These are phyloP conservation scores for Colletotrichum lindemuthianum DNA, from an alignment of 2,329 filamentous ascomycete genomes.

Conservation along the genomic window DNA sequence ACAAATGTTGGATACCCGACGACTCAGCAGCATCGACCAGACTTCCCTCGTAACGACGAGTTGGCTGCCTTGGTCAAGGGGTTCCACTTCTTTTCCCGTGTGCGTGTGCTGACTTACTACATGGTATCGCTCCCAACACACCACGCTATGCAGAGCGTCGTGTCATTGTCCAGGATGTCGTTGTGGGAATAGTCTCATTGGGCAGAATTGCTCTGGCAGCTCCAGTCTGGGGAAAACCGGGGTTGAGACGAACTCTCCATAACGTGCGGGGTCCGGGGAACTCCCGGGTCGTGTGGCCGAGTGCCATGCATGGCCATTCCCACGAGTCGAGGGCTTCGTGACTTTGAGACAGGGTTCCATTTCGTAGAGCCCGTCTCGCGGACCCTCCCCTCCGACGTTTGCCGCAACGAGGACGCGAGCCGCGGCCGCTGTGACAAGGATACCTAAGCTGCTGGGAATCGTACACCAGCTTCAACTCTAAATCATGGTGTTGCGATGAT, in stretches of 20 bases:
- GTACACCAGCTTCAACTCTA: too few relatives aligned
- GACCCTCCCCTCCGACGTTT: too few relatives aligned
- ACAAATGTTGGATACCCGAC: too few relatives aligned
- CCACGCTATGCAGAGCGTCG: slow-evolving; percentile 16
- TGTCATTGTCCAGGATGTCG: slow-evolving; percentile 4
- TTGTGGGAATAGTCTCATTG: slow-evolving; percentile 14
- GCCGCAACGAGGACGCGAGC: too few relatives aligned
- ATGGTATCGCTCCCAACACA: neutral
- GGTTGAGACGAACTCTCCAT: slow-evolving; percentile 21
- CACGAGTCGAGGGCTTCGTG: too few relatives aligned
- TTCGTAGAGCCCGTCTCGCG: neutral
- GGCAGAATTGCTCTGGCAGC: slow-evolving; percentile 11
- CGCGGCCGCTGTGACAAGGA: too few relatives aligned
- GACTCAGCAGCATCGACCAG: neutral
- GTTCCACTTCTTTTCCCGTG: neutral
- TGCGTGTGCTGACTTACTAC: neutral
- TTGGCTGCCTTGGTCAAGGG: slow-evolving; percentile 12
- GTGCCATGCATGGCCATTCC: neutral
- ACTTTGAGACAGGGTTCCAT: neutral
- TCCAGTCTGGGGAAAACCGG: slow-evolving; percentile 31
- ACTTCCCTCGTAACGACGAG: slow-evolving; percentile 10
- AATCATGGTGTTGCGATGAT: too few relatives aligned
- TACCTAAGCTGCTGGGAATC: too few relatives aligned
- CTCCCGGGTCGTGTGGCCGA: neutral
- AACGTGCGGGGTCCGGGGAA: slow-evolving; percentile 29